A percentile compares a stretch with the other conserved stretches of the same genome.
These are phyloP conservation scores for Clarireedia monteithiana DNA, from an alignment of 2,329 filamentous ascomycete genomes.

Conservation along the genomic window DNA sequence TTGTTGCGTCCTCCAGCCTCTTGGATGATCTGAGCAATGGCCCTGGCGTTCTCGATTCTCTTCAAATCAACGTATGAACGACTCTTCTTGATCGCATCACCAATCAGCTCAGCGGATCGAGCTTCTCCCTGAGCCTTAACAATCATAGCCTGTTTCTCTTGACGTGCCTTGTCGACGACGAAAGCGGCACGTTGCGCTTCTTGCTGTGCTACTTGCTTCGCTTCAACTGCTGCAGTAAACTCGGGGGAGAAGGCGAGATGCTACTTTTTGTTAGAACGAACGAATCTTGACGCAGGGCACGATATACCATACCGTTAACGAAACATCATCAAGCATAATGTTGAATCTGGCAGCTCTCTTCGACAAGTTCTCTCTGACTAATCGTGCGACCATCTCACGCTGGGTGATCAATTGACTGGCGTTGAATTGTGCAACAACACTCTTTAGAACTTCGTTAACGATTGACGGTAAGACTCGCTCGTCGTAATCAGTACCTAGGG, in stretches of 20 bases:
- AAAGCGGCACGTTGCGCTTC: slow-evolving; percentile 96
- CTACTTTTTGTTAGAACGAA: slow-evolving; percentile 30
- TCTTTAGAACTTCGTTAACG: slow-evolving; percentile 98
- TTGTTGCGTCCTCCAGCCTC: slow-evolving; percentile 84
- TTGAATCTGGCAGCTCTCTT: slow-evolving; percentile 92
- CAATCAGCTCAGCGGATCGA: slow-evolving; percentile 93
- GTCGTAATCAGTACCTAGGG: slow-evolving; percentile 90
- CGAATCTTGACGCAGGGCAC: not conserved
- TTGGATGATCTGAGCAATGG: slow-evolving; percentile 82
- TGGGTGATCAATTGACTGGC: slow-evolving; percentile 97
- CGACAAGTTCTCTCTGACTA: slow-evolving; percentile 90
- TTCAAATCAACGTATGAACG: slow-evolving; percentile 93
- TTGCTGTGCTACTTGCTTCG: slow-evolving; percentile 73
- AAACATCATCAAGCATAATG: slow-evolving; percentile 95
- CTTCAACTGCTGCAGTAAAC: slow-evolving; percentile 66
- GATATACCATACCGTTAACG: slow-evolving; percentile 66
- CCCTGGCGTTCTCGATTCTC: slow-evolving; percentile 93
- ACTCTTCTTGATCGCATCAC: slow-evolving; percentile 99
- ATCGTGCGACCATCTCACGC: slow-evolving; percentile 87
- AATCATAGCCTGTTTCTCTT: slow-evolving; percentile 99
- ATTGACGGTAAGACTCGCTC: slow-evolving; percentile 95
- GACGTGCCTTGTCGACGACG: slow-evolving; percentile 95
- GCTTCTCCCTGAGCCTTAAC: slow-evolving; percentile 99
- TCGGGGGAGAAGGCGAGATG: slow-evolving; percentile 67
- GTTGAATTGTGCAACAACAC: slow-evolving; percentile 97